Base-by-base conservation (phyloP, 208 protist species). In the Porcisia hertigi region DNA sequence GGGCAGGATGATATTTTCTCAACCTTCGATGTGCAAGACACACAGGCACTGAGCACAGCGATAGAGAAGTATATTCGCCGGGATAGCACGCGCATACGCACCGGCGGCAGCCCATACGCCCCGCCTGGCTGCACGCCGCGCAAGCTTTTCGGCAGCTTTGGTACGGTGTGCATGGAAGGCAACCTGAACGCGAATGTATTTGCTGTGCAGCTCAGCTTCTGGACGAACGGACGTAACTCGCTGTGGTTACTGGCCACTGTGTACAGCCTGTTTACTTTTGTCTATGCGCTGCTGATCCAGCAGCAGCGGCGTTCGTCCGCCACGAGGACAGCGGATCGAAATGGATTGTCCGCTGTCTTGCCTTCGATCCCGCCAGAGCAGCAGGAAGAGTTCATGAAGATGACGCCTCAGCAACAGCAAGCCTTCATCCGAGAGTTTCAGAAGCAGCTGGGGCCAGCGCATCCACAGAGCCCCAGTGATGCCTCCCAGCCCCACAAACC, bases 171-270 rank as follows among this genome's bases (percentile, higher is more conserved):
- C 74, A 84, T 93, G 83, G 84, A 95, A 74, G 81, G 82, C 64
- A 90, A 82, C 66, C 34, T 96, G 71, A 76, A 89, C 77, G 88
- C 88, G 23, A 87, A 88, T 63, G 77, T 75, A 30, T 86, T 96
- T 71, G 79, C 78, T n/a, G 75, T 86, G 52, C 89, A 95, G 79
- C 77, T 95, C 16, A 86, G 79, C 58, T 75, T 75, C 54, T 96
- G 90, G 89, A 94, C 83, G 54, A 88, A 85, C 73, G 76, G 82
- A 47, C 84, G 89, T 9, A 80, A 86, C 64, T 86, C 85, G 54
- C 65, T 96, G 59, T 96, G 90, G 80, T 91, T 90, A 43, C 52
- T 96, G n/a, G 87, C 89, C 23, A 77, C 93, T 73, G 57, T 94
- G 18, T 93, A 91, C 79, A 89, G 86, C 63, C 55, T 74, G 9